Conservation (phyloP, 345 rosid genomes). For the Lumnitzera racemosa region DNA sequence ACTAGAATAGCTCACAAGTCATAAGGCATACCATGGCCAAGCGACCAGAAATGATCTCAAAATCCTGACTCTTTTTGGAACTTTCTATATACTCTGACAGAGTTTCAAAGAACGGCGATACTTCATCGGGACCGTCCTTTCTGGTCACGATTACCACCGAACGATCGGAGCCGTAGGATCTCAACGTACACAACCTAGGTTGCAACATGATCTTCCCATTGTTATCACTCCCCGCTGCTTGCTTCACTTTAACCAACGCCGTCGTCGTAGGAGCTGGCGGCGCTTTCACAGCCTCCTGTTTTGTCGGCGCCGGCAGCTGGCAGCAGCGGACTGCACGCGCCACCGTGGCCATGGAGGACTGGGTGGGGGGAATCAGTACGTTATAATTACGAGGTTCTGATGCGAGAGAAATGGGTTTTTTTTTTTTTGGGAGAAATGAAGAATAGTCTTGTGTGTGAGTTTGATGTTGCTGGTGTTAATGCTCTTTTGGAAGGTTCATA, state of each 20-base stretch:
- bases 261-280: slow-evolving; percentile 17
- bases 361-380: too few relatives aligned
- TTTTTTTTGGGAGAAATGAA: too few relatives aligned
- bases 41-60: slow-evolving; percentile 87
- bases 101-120: slow-evolving; percentile 60
- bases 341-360: slow-evolving; percentile 42
- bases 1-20: background rate
- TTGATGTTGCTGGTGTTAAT: too few relatives aligned
- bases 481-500: too few relatives aligned
- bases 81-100: slow-evolving; percentile 86
- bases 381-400: too few relatives aligned
- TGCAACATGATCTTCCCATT: slow-evolving; percentile 65
- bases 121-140: slow-evolving; percentile 32
- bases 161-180: slow-evolving; percentile 73
- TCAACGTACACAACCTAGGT: slow-evolving; percentile 76
- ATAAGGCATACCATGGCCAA: slow-evolving; percentile 60
- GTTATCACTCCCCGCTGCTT: slow-evolving; percentile 27
- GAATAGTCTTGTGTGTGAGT: too few relatives aligned
- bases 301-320: slow-evolving; percentile 14
- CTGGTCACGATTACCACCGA: slow-evolving; percentile 30
- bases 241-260: slow-evolving; percentile 24
- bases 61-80: slow-evolving; percentile 76
- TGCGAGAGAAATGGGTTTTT: background rate
- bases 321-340: slow-evolving; percentile 42
- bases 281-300: slow-evolving; percentile 11